Percentiles rank a stretch among this genome's conserved stretches.
These are phyloP conservation scores for Diplogelasinospora grovesii DNA, from an alignment of 495 filamentous ascomycete species.

Conservation along the genomic window DNA sequence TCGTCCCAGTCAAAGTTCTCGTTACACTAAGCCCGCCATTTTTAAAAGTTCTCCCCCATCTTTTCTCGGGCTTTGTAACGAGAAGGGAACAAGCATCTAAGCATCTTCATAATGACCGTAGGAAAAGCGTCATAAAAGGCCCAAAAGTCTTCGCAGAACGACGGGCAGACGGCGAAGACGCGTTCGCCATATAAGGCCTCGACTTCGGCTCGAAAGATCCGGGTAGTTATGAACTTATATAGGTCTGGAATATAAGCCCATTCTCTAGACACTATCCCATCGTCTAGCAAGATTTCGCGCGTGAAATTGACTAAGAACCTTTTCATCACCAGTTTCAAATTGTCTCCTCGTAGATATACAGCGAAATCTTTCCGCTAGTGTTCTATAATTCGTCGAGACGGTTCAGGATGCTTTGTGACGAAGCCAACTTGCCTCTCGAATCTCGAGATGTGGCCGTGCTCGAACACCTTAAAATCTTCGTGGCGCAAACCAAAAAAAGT, in stretches of 20 bases:
- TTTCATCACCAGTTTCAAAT: no score
- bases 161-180: slow-evolving; percentile 15
- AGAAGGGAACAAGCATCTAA: slow-evolving; percentile 14
- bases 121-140: slow-evolving; percentile 12
- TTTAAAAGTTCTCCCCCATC: slow-evolving; percentile 6
- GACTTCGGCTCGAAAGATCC: slow-evolving; percentile 20
- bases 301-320: no score
- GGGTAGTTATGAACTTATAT: slow-evolving; percentile 19
- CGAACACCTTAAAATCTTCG: no score
- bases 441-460: no score
- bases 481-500: no score
- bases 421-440: no score
- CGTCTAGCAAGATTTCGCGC: no score
- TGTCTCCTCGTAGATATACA: no score
- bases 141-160: slow-evolving; percentile 18
- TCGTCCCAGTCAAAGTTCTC: slow-evolving; percentile 6
- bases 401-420: no score
- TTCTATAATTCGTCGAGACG: no score
- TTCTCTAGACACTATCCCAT: no score
- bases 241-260: slow-evolving; percentile 20
- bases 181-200: slow-evolving; percentile 19
- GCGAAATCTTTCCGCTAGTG: no score
- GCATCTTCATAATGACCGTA: slow-evolving; percentile 8
- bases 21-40: slow-evolving; percentile 14
- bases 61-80: slow-evolving; percentile 15